These are phyloP conservation scores for Pulveroboletus ravenelii DNA, from an alignment of 768 basidiomycete species.

Conservation along the genomic window DNA sequence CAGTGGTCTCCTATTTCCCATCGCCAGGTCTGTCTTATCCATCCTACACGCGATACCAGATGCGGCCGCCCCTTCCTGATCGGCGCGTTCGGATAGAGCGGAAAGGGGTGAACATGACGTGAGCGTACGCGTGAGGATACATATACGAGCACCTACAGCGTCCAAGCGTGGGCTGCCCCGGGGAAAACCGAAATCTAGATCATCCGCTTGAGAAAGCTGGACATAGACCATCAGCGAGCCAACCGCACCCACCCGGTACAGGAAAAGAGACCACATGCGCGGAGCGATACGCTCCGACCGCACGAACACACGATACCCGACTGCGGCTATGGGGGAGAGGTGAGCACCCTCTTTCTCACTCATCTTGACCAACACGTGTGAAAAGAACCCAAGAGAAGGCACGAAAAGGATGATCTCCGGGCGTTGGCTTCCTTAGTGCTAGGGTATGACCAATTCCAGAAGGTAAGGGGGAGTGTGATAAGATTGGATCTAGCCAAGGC, in stretches of 20 bases:
- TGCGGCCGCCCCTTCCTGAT: conserved; percentile 6
- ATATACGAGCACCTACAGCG: neutral
- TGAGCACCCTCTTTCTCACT: conserved; percentile 15
- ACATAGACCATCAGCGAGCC: no score
- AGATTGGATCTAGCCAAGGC: conserved; percentile 22
- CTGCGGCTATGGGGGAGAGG: conserved; percentile 8
- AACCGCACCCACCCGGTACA: no score
- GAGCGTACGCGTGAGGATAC: neutral
- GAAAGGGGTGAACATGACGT: neutral
- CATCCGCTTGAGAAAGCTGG: neutral
- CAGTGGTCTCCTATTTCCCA: neutral
- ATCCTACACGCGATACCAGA: neutral
- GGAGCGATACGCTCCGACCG: conserved; percentile 2
- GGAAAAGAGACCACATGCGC: conserved; percentile 5
- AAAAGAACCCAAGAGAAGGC: no score
- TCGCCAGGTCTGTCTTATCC: neutral
- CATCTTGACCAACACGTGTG: conserved; percentile 21
- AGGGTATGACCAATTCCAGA: conserved; percentile 18
- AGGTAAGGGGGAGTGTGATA: conserved; percentile 13
- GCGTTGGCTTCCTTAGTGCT: conserved; percentile 2
- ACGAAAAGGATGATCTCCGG: conserved; percentile 10
- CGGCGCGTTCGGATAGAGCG: neutral
- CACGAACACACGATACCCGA: neutral
- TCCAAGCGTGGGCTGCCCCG: neutral
- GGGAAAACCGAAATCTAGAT: conserved; percentile 18